phyloP scores from a whole-genome alignment of 257 asterid genomes.

The Paraleonurus japonicus region DNA sequence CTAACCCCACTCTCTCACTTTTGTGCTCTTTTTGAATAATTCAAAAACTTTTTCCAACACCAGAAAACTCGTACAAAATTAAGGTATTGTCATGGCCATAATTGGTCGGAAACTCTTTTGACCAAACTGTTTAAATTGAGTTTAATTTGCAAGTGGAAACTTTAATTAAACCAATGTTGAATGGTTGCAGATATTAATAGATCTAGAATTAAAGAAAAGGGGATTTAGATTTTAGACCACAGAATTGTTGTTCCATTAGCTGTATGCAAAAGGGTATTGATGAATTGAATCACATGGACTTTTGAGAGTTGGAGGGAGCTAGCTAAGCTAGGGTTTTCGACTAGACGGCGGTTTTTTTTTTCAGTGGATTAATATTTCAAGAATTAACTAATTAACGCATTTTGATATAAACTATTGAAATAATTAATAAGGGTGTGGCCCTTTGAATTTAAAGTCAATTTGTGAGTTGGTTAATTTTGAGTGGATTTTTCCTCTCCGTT shows the following conservation, averaged over 20 bases:
- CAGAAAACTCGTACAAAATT: constrained; percentile 3
- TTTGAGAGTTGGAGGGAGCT: neutral
- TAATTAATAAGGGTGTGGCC: neutral
- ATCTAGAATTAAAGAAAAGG: neutral
- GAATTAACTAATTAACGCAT: too few species aligned
- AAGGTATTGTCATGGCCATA: neutral
- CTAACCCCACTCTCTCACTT: constrained; percentile 23
- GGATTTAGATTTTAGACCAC: neutral
- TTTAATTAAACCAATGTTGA: constrained; percentile 3
- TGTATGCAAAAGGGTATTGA: constrained; percentile 20
- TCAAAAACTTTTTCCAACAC: constrained; percentile 12
- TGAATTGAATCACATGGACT: constrained; percentile 14
- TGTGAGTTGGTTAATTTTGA: too few species aligned
- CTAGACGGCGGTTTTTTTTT: neutral
- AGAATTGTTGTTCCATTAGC: constrained; percentile 1
- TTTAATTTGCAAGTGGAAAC: constrained; percentile 3
- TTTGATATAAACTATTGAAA: neutral
- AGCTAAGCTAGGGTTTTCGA: neutral
- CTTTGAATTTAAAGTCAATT: neutral
- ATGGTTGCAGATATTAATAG: constrained; percentile 3
- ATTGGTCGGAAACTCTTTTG: constrained; percentile 28
- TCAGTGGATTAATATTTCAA: neutral
- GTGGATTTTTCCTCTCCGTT: too few species aligned
- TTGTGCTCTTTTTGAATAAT: constrained; percentile 30
- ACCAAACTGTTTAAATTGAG: constrained; percentile 19